These are phyloP conservation scores for Piromyces finnis DNA, from an alignment of 192 early-diverging fungal species.

Conservation along the genomic window DNA sequence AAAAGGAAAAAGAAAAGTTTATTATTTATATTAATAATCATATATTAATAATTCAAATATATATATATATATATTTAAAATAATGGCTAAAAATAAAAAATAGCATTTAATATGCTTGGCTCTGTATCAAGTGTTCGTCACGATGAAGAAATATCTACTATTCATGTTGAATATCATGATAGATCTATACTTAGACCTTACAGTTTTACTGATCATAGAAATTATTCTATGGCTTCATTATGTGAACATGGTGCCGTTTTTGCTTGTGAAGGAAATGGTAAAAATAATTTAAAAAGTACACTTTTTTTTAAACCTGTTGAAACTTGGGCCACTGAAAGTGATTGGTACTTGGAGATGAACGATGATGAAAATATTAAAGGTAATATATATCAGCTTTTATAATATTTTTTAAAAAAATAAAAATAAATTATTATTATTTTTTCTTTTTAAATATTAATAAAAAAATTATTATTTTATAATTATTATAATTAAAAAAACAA, in stretches of 20 bases:
- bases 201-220: conserved; percentile 62
- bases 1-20: too few species aligned
- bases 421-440: too few species aligned
- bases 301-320: conserved; percentile 57
- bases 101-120: conserved; percentile 78
- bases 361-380: conserved; percentile 45
- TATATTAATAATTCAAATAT: too few species aligned
- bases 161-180: conserved; percentile 84
- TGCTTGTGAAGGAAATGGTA: conserved; percentile 25
- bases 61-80: too few species aligned
- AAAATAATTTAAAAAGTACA: conserved; percentile 25
- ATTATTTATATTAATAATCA: too few species aligned
- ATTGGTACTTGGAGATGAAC: conserved; percentile 59
- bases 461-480: neutral
- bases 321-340: conserved; percentile 44
- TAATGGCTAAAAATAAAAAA: too few species aligned
- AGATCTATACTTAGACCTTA: conserved; percentile 54
- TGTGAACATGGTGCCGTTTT: conserved; percentile 51
- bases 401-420: too few species aligned
- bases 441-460: neutral
- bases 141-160: conserved; percentile 45
- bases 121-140: conserved; percentile 48
- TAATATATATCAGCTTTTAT: conserved; percentile 3
- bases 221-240: conserved; percentile 63
- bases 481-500: neutral